phyloP scores from a whole-genome alignment of 441 rosid species.

The Populus hybrid region DNA sequence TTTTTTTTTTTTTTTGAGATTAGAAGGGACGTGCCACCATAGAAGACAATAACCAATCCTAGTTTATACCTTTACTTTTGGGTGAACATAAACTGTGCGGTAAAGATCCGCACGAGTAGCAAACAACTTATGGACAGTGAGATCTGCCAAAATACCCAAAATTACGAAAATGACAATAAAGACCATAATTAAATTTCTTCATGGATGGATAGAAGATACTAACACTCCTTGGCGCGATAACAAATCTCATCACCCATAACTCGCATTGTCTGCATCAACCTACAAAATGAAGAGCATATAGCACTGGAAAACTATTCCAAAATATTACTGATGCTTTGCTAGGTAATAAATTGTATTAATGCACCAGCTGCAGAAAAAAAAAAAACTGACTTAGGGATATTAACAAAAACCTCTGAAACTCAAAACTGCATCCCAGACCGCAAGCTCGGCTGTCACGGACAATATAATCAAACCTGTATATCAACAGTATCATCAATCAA shows the following conservation, averaged over 20 bases:
- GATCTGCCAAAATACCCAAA: constrained; percentile 51
- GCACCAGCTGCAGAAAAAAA: background rate
- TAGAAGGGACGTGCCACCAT: background rate
- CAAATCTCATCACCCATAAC: constrained; percentile 89
- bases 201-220: constrained; percentile 32
- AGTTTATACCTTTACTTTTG: constrained; percentile 79
- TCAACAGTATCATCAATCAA: constrained; percentile 12
- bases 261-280: constrained; percentile 89
- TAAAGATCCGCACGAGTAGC: constrained; percentile 89
- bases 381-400: constrained; percentile 9
- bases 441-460: constrained; percentile 93
- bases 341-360: background rate
- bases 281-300: constrained; percentile 30
- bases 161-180: constrained; percentile 7
- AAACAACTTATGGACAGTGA: constrained; percentile 72
- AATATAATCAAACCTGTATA: constrained; percentile 85
- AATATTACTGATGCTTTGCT: background rate
- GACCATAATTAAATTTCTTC: constrained; percentile 8
- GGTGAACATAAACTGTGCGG: constrained; percentile 85
- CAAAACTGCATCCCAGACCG: constrained; percentile 81
- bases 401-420: constrained; percentile 62
- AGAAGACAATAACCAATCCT: constrained; percentile 2
- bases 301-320: background rate
- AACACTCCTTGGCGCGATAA: constrained; percentile 89
- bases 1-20: background rate